These are phyloP conservation scores for Saturnispora gosingensis DNA, from an alignment of 805 yeast species.

Conservation along the genomic window DNA sequence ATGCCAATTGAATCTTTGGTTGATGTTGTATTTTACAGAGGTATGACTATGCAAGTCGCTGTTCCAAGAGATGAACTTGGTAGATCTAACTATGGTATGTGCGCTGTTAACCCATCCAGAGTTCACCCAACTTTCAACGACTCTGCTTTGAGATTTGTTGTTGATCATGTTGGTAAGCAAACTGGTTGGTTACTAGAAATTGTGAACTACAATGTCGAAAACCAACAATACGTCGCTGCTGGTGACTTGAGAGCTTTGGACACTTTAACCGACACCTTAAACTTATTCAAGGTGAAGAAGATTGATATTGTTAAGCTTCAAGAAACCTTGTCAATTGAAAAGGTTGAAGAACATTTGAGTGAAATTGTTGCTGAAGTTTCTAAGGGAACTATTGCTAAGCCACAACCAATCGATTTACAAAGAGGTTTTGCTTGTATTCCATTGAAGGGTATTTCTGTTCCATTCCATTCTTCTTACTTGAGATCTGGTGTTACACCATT, in stretches of 20 bases:
- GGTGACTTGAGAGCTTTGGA: slow-evolving; percentile 97
- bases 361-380: slow-evolving; percentile 86
- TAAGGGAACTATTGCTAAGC: slow-evolving; percentile 71
- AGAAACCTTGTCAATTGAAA: slow-evolving; percentile 72
- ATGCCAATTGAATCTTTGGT: slow-evolving; percentile 97
- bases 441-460: slow-evolving; percentile 97
- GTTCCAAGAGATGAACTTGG: slow-evolving; percentile 95
- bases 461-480: slow-evolving; percentile 98
- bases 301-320: slow-evolving; percentile 84
- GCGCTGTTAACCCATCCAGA: slow-evolving; percentile 96
- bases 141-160: slow-evolving; percentile 89
- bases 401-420: slow-evolving; percentile 94
- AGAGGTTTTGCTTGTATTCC: slow-evolving; percentile 99
- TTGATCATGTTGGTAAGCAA: slow-evolving; percentile 72
- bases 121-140: slow-evolving; percentile 82
- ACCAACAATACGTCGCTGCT: slow-evolving; percentile 97
- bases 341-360: slow-evolving; percentile 78
- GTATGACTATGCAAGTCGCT: slow-evolving; percentile 99
- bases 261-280: slow-evolving; percentile 84
- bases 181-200: slow-evolving; percentile 95
- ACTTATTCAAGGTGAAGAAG: slow-evolving; percentile 88
- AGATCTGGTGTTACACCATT: slow-evolving; percentile 98
- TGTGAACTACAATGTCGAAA: slow-evolving; percentile 96
- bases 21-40: slow-evolving; percentile 98
- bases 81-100: slow-evolving; percentile 98